Base-by-base conservation (phyloP, 495 filamentous ascomycete species). In the Chaetomium tenue region DNA sequence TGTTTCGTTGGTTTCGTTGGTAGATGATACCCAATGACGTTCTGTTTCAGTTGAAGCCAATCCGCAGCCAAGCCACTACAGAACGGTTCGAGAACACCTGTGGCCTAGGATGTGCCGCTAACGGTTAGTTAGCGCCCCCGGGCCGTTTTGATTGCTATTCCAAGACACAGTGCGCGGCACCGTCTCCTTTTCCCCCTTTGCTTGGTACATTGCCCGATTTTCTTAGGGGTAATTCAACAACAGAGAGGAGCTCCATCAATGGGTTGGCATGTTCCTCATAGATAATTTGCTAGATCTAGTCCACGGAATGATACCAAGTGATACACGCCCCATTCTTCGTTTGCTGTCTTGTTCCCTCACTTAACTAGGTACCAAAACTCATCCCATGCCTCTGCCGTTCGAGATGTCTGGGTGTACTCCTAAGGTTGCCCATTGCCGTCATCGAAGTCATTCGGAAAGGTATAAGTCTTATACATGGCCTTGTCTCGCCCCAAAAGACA, bases 401-500 rank as follows among this genome's bases (percentile, higher is more conserved):
- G 8, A 37, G 33, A 37, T 1, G 11, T 37, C 3, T 8, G 11
- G 5, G 33, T 37, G 9, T 37, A 8, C 33, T 37, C 5, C 8
- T 37, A 37, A 37, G 33, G 9, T 37, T 37, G 33, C 33, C 11
- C 33, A 37, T 11, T 37, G 33, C 33, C 33, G 2, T 26, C 23
- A 5, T 26, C 42, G 67, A 56, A 68, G 23, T 66, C 65, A 18
- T 67, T 61, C 2, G 80, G 78, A 6, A 81, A 64, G 13, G 71
- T 70, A 64, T 77, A 81, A 0, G 78, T 74, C 62, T 71, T 78
- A 57, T 81, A 81, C 16, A 74, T 71, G 26, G 74, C 63, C 56
- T 70, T 72, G 58, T 83, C 78, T 22, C 67, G 74, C 12, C 79
- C 77, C 7, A 85, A 61, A 3, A 86, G 55, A 56, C 80, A 79